These are phyloP conservation scores for Vaccinium corymbosum DNA, from an alignment of 148 eudicot species.

Conservation along the genomic window DNA sequence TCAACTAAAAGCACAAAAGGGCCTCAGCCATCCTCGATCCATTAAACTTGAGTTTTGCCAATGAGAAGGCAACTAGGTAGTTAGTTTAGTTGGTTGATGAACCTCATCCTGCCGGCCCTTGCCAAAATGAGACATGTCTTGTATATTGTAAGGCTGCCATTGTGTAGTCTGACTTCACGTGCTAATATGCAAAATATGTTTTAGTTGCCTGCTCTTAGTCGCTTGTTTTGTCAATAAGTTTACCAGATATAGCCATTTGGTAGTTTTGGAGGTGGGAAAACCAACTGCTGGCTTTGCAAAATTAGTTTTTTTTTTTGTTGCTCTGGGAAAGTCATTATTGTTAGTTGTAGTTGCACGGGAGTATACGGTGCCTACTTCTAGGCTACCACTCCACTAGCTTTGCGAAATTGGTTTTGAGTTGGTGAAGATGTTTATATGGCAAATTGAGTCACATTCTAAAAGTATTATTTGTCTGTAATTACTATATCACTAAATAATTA, in stretches of 20 bases:
- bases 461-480: background rate
- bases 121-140: background rate
- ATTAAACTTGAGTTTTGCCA: constrained; percentile 9
- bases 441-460: background rate
- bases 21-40: constrained; percentile 29
- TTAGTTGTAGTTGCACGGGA: too few species aligned
- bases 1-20: too few species aligned
- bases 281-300: background rate
- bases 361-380: too few species aligned
- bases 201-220: background rate
- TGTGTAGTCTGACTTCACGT: background rate
- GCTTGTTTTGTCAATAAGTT: background rate
- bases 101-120: background rate
- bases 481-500: background rate
- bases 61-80: background rate
- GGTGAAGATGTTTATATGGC: background rate
- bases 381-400: too few species aligned
- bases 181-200: background rate
- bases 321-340: too few species aligned
- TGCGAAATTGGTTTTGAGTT: constrained; percentile 9
- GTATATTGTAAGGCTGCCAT: background rate
- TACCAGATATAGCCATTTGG: background rate
- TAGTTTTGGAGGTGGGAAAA: background rate
- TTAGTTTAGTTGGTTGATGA: background rate
- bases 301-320: too few species aligned